Conservation (phyloP, 225 moss, liverwort and hornwort genomes). For the Polytrichum formosum region DNA sequence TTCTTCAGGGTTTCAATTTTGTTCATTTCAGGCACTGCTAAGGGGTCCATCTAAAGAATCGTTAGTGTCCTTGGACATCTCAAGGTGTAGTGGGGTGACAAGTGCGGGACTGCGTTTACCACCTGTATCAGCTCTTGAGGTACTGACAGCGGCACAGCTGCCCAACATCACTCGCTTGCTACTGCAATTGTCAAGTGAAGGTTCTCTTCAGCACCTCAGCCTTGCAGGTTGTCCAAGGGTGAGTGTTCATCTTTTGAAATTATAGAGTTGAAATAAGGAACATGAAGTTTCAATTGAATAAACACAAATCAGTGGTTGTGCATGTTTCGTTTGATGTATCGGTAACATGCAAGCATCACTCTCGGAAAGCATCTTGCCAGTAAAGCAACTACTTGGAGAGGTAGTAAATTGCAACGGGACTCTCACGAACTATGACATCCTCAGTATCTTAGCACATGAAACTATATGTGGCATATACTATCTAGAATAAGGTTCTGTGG, state of each 20-base stretch:
- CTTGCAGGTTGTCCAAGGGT: slow-evolving; percentile 94
- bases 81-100: slow-evolving; percentile 81
- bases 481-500: too few species aligned
- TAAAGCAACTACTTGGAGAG: too few species aligned
- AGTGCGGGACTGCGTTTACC: slow-evolving; percentile 81
- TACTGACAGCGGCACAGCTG: slow-evolving; percentile 84
- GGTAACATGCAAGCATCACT: not conserved
- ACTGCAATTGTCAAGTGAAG: slow-evolving; percentile 71
- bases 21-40: slow-evolving; percentile 75
- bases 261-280: not conserved
- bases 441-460: too few species aligned
- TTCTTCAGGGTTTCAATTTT: slow-evolving; percentile 8
- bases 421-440: too few species aligned
- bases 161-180: slow-evolving; percentile 71
- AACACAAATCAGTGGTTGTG: not conserved
- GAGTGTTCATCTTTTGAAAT: slow-evolving; percentile 13
- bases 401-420: too few species aligned
- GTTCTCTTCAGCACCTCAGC: slow-evolving; percentile 72
- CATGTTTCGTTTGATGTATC: not conserved
- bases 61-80: slow-evolving; percentile 79
- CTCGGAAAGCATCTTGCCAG: not conserved
- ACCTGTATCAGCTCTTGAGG: slow-evolving; percentile 66
- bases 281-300: not conserved
- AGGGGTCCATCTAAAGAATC: slow-evolving; percentile 83
- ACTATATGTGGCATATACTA: too few species aligned